Evolutionary conservation across 139 green algal species (phyloP), one percentile per base, ranked within the genome.

Genomic region (Coelastrella sp.): DNA sequence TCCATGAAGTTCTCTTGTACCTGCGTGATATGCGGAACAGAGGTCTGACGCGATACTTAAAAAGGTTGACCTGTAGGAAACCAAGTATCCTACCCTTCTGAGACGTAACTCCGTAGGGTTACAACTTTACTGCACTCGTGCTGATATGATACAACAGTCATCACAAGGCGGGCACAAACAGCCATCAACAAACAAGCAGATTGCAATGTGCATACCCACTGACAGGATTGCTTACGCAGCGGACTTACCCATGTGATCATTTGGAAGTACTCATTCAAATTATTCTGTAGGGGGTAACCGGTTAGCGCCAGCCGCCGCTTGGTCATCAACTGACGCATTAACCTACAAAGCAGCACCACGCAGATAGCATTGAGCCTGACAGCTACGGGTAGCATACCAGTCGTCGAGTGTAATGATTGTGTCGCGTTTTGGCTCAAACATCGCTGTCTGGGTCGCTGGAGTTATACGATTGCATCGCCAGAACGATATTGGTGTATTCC

Each of bases 221-320:
- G 32, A 1, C 32, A 47, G 32, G 0, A 17, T 68, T 68, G 8
- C 11, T 3, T 68, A 10, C 61, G 3, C 11, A 17, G 8, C 10
- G 11, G 61, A 76, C 68, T 76, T 78, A 92, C 90, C 92, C 92
- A 94, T 2, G 22, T 79, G 22, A 95, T 90, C 93, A 95, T 95
- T 8, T 73, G 74, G 87, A 95, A 94, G 89, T 95, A 95, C 90
- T 96, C 94, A 8, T 89, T 56, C 65, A 94, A 85, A 73, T 95
- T 95, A 88, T 96, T 96, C 93, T 95, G 93, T 68, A 95, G 75
- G 2, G 93, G 94, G 88, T 97, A 97, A 5, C 95, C 95, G 0
- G 95, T 97, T 0, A 97, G 91, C 5, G 94, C 95, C 3, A 97
- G 89, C 3, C 94, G 93, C 11, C 92, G 84, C 68, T 71, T 89